Evolutionary conservation across 495 filamentous ascomycete genomes (phyloP).

Genomic region (Aspergillus cavernicola): DNA sequence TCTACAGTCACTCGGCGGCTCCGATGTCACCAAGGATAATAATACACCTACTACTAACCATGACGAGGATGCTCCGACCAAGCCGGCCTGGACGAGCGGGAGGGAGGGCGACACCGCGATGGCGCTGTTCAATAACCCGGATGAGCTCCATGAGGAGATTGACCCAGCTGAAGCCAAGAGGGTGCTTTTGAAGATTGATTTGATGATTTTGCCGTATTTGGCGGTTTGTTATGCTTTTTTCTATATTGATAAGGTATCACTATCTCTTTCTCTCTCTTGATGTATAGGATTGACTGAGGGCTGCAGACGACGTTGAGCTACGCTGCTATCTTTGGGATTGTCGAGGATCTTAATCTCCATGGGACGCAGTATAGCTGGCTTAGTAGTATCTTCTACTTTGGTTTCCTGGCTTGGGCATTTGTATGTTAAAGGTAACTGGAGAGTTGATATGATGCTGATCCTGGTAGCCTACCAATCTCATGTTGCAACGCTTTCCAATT

Average conservation of each 20-base stretch:
- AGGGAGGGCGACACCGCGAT: slow-evolving; percentile 44
- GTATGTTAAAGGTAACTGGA: background rate
- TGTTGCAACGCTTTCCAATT: slow-evolving; percentile 56
- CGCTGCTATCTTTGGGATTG: slow-evolving; percentile 57
- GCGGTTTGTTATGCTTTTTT: slow-evolving; percentile 59
- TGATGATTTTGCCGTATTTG: slow-evolving; percentile 47
- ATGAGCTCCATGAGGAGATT: slow-evolving; percentile 42
- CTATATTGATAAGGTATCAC: slow-evolving; percentile 52
- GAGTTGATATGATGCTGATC: background rate
- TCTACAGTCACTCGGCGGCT: slow-evolving; percentile 16
- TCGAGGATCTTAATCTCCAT: slow-evolving; percentile 42
- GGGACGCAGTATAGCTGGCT: slow-evolving; percentile 50
- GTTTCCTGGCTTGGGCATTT: slow-evolving; percentile 48
- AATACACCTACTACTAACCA: slow-evolving; percentile 25
- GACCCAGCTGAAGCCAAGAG: slow-evolving; percentile 47
- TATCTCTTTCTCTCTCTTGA: slow-evolving; percentile 1
- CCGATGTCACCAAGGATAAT: slow-evolving; percentile 20
- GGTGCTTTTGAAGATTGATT: slow-evolving; percentile 54
- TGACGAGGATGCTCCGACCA: slow-evolving; percentile 21
- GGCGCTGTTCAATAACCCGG: slow-evolving; percentile 39
- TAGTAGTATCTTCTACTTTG: slow-evolving; percentile 48
- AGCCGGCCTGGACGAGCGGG: slow-evolving; percentile 27
- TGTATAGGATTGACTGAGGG: background rate
- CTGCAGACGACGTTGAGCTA: slow-evolving; percentile 56
- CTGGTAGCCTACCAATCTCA: slow-evolving; percentile 42